Evolutionary conservation across 768 basidiomycete species (phyloP).

Genomic region (Leccinum obscurum): DNA sequence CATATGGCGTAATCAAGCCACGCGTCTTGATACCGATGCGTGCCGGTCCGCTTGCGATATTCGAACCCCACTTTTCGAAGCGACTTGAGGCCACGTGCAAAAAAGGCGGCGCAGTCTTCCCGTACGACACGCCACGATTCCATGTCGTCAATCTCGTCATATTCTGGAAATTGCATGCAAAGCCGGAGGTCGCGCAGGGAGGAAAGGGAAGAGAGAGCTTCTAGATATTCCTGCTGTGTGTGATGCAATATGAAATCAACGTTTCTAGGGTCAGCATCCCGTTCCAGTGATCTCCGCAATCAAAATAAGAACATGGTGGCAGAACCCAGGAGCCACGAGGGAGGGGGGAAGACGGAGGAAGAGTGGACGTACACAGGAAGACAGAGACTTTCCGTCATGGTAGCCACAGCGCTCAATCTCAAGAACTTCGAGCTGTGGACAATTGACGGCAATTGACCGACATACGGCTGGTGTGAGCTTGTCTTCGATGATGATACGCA

Average conservation of each 20-base stretch:
- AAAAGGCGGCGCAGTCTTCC: constrained; percentile 28
- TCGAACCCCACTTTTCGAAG: constrained; percentile 36
- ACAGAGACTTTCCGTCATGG: constrained; percentile 38
- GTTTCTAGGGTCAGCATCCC: constrained; percentile 34
- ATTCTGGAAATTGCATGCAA: constrained; percentile 39
- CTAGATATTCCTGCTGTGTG: constrained; percentile 36
- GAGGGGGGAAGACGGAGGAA: constrained; percentile 14
- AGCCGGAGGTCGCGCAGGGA: constrained; percentile 32
- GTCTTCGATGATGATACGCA: constrained; percentile 38
- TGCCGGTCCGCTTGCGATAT: constrained; percentile 38
- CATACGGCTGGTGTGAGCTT: constrained; percentile 36
- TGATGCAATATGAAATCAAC: constrained; percentile 28
- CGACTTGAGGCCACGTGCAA: constrained; percentile 33
- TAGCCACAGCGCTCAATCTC: constrained; percentile 38
- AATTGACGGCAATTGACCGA: constrained; percentile 27
- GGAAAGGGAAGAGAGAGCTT: constrained; percentile 31
- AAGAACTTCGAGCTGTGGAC: constrained; percentile 34
- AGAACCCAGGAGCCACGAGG: constrained; percentile 14
- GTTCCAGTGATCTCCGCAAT: constrained; percentile 19
- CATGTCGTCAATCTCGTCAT: constrained; percentile 32
- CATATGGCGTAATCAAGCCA: constrained; percentile 36
- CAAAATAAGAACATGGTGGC: constrained; percentile 22
- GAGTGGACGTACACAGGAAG: constrained; percentile 34
- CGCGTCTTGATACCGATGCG: constrained; percentile 36
- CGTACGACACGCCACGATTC: constrained; percentile 34